Base-by-base conservation (phyloP, 164 flowering plant genomes). In the Stephania cephalantha region DNA sequence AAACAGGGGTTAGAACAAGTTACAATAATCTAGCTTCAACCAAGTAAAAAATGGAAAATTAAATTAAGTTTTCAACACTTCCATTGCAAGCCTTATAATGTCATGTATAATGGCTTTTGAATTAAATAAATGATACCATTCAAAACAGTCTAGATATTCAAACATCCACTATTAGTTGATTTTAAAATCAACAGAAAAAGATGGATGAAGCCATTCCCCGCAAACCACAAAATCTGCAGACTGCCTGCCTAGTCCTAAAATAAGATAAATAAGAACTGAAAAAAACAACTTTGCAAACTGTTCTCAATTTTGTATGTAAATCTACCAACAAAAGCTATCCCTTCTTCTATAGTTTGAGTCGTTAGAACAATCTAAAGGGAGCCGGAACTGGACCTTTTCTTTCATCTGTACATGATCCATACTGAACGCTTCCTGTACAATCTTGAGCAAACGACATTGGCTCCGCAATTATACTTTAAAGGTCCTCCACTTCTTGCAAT, bases 351-450 rank as follows among this genome's bases (percentile, higher is more conserved):
- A 50, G 15, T 50, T 50, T 50, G 42, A 7, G 55, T 50, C 15
- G 55, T 15, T 0, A 50, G 55, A 50, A 50, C 55, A 50, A 11
- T 50, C 55, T 50, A 10, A 10, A 50, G 11, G 55, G 55, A 50
- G 53, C 55, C 15, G 55, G 55, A 50, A 8, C 55, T 50, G 55
- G 55, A 9, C 15, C 12, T 50, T 50, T 35, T 3, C 20, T 58
- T 44, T 64, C 46, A 35, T 42, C 53, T 63, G 58, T 73, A 73
- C 69, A 73, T 46, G 52, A 35, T 10, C 74, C 55, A 73, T 45
- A 64, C 69, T 63, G 15, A 25, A 22, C 31, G 35, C 46, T 61
- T 11, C n/a, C 69, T 73, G 30, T 73, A 73, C 69, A 73, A 45
- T 46, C 75, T 63, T n/a, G 13, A 20, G 65, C 22, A 73, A 46